Evolutionary conservation across 257 asterid genomes (phyloP), one percentile per base, ranked within the genome.

Genomic region (Solanum virginianum): DNA sequence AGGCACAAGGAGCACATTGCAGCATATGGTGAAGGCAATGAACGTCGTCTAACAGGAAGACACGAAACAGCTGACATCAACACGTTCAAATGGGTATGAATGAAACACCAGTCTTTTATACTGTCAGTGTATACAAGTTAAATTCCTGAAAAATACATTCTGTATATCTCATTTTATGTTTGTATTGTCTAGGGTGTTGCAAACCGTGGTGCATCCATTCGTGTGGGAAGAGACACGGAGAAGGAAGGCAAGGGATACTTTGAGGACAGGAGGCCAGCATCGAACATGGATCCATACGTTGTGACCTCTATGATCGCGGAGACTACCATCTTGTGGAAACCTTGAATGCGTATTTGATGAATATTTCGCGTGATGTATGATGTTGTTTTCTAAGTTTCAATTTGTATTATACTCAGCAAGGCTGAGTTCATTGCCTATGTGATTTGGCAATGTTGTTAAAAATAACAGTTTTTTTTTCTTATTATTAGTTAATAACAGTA

Each of bases 231-330:
- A 4, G 98, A 96, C 47, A 96, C 98, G 0, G 99, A 96, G 92
- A 94, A 85, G 74, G 95, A 93, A 24, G 99, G 99, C 29, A 96
- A 96, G 85, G 99, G 99, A 2, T 96, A 96, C 90, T 96, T 96
- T n/a, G 99, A 96, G 90, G 98, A 94, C 85, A 87, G 98, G 84
- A 91, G 99, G 91, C 99, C 99, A 3, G 93, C 99, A 69, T 96
- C 99, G 0, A 96, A 96, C 88, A 96, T 96, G 99, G 99, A 96
- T 86, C 99, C 99, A 0, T 96, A 94, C n/a, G 51, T 89, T 1
- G 98, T 96, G 54, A 96, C 99, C 51, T 90, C 97, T n/a, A 94
- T 96, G 99, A 94, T 96, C 75, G 98, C 98, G 3, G 95, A 96
- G 89, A 96, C 98, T 53, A 96, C 98, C 65, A 85, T 96, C 55